A percentile compares a stretch with the other conserved stretches of the same genome.
Conservation (phyloP, 192 early-diverging fungal species). For the Coemansia sp. region DNA sequence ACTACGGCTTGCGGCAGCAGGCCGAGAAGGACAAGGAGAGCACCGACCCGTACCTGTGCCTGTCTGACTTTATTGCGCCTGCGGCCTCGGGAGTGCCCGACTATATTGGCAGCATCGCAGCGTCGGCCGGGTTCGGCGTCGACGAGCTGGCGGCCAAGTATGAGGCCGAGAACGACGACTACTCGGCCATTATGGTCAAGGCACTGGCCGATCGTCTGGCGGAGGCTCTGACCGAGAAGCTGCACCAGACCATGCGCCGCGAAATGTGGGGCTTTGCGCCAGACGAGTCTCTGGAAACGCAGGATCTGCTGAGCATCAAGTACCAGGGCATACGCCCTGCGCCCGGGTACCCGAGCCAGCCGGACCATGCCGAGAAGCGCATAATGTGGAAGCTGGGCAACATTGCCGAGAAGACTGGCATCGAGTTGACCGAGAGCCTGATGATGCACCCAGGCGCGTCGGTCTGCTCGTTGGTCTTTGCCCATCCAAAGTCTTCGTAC, state of each 20-base stretch:
- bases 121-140: slow-evolving; percentile 83
- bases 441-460: slow-evolving; percentile 91
- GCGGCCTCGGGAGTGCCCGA: slow-evolving; percentile 66
- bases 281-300: slow-evolving; percentile 63
- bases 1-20: slow-evolving; percentile 85
- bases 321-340: slow-evolving; percentile 95
- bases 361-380: slow-evolving; percentile 89
- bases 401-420: slow-evolving; percentile 72
- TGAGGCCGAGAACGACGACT: slow-evolving; percentile 81
- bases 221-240: slow-evolving; percentile 83
- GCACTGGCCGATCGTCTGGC: slow-evolving; percentile 90
- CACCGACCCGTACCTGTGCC: slow-evolving; percentile 77
- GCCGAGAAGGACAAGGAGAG: slow-evolving; percentile 79
- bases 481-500: slow-evolving; percentile 72
- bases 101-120: slow-evolving; percentile 88
- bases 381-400: slow-evolving; percentile 90
- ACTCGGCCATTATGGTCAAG: slow-evolving; percentile 90
- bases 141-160: slow-evolving; percentile 81
- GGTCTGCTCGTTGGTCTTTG: slow-evolving; percentile 74
- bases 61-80: slow-evolving; percentile 92
- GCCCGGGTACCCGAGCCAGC: slow-evolving; percentile 91
- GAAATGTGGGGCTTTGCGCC: slow-evolving; percentile 85
- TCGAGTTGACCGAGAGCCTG: slow-evolving; percentile 84
- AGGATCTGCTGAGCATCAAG: slow-evolving; percentile 83
- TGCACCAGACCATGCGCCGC: slow-evolving; percentile 86